phyloP scores from a whole-genome alignment of 495 filamentous ascomycete genomes.

The Trichoderma asperelloides region DNA sequence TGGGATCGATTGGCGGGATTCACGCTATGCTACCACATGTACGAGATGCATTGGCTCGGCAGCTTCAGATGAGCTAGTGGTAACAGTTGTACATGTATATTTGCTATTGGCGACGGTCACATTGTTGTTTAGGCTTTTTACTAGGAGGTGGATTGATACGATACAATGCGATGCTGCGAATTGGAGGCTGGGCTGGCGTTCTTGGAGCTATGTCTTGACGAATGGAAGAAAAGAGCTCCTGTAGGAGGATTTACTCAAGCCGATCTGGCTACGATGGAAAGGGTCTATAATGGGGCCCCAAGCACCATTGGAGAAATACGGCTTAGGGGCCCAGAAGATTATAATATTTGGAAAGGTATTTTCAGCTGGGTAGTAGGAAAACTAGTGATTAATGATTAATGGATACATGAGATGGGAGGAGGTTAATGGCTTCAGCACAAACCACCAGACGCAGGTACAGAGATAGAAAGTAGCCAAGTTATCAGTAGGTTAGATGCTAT shows the following conservation, averaged over 20 bases:
- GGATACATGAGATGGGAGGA: neutral
- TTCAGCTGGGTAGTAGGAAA: slow-evolving; percentile 1
- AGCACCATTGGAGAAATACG: neutral
- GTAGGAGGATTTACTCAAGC: neutral
- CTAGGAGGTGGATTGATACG: neutral
- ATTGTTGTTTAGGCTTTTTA: neutral
- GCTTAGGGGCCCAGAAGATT: neutral
- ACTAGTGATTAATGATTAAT: slow-evolving; percentile 9
- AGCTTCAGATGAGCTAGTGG: neutral
- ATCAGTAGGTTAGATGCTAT: neutral
- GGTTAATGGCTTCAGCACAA: neutral
- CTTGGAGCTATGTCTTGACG: neutral
- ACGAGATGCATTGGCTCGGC: neutral
- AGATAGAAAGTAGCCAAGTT: neutral
- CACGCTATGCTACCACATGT: slow-evolving; percentile 9
- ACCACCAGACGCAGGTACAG: neutral
- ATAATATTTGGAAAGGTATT: neutral
- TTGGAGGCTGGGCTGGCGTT: slow-evolving; percentile 6
- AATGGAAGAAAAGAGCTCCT: neutral
- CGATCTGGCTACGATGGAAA: neutral
- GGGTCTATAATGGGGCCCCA: neutral
- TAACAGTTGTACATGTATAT: neutral
- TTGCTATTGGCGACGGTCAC: neutral
- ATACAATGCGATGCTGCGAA: neutral
- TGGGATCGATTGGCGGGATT: slow-evolving; percentile 10